A percentile compares a stretch with the other conserved stretches of the same genome.
Conservation (phyloP, 768 basidiomycete species). For the Termitomyces sp. region DNA sequence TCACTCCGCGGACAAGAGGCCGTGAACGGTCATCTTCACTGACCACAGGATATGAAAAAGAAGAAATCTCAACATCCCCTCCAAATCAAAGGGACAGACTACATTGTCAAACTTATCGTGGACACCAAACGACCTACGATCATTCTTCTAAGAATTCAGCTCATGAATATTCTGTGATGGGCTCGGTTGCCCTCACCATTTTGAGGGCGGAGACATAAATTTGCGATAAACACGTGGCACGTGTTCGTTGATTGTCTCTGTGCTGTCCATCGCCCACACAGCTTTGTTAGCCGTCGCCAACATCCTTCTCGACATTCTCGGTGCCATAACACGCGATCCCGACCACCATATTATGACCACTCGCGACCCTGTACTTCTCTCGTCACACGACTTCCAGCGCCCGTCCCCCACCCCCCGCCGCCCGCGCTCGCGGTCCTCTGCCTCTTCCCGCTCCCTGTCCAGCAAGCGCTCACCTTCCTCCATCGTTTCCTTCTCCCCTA, state of each 20-base stretch:
- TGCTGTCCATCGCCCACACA: background rate
- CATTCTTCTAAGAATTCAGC: no score
- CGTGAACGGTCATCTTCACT: no score
- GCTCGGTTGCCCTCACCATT: no score
- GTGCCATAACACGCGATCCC: background rate
- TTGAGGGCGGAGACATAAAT: no score
- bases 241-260: constrained; percentile 1
- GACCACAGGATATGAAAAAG: no score
- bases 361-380: constrained; percentile 13
- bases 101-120: no score
- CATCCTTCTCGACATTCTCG: background rate
- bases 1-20: no score
- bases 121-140: no score
- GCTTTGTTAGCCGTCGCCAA: background rate
- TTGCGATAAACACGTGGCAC: constrained; percentile 6
- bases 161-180: no score
- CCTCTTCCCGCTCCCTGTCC: constrained; percentile 15
- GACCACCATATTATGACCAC: constrained; percentile 16
- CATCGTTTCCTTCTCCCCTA: constrained; percentile 37
- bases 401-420: constrained; percentile 11
- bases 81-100: no score
- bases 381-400: constrained; percentile 15
- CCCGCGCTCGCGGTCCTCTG: constrained; percentile 17
- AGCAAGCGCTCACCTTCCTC: constrained; percentile 46
- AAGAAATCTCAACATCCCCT: no score